Evolutionary conservation across 1,284 basidiomycete species (phyloP).

Genomic region (Earliella scabrosa): DNA sequence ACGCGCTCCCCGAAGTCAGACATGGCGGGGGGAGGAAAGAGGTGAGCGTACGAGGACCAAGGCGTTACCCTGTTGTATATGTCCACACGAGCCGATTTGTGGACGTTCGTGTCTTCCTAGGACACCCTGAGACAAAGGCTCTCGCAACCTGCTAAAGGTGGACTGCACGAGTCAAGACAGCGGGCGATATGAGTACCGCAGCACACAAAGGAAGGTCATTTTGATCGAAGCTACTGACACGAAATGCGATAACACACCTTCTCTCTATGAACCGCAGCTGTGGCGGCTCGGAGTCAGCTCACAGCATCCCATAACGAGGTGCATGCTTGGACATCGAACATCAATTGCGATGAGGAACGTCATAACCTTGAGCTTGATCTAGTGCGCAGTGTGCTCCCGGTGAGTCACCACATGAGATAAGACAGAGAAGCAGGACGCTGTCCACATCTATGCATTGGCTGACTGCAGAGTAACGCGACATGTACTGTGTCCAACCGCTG

Average conservation of each 20-base stretch:
- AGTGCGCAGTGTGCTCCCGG: too few species aligned
- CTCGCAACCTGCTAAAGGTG: neutral
- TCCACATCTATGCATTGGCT: conserved; percentile 21
- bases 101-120: neutral
- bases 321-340: too few species aligned
- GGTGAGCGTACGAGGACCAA: neutral
- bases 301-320: neutral
- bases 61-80: neutral
- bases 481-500: conserved; percentile 7
- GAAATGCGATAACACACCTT: neutral
- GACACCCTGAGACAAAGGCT: neutral
- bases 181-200: conserved; percentile 1
- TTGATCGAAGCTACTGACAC: neutral
- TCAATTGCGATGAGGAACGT: too few species aligned
- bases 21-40: conserved; percentile 5
- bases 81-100: neutral
- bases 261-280: too few species aligned
- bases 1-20: conserved; percentile 22
- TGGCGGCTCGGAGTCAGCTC: too few species aligned
- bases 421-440: neutral
- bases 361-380: too few species aligned
- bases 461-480: conserved; percentile 1
- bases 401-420: neutral
- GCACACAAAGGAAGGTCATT: neutral
- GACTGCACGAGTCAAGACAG: neutral